Evolutionary conservation across 1,139 yeast species (phyloP).

Genomic region (Sugiyamaella neomexicana): DNA sequence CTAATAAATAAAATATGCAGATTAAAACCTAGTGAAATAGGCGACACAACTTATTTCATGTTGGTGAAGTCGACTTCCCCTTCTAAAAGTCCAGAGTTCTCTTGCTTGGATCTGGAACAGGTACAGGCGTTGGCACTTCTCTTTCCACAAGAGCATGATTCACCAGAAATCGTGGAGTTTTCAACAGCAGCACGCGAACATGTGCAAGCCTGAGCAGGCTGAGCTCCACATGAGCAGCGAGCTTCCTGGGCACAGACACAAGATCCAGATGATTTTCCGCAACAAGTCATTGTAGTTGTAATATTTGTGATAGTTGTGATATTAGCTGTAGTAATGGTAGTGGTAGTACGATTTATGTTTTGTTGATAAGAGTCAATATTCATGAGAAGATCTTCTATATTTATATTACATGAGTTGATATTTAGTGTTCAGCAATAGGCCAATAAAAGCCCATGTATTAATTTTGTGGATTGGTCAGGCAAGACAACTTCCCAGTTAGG

Average conservation of each 20-base stretch:
- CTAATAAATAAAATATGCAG: too few relatives aligned
- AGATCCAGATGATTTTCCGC: conserved; percentile 37
- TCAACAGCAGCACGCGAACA: conserved; percentile 42
- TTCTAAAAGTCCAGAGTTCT: conserved; percentile 39
- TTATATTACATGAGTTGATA: background rate
- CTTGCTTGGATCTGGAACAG: conserved; percentile 40
- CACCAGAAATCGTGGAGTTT: conserved; percentile 34
- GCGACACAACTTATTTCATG: conserved; percentile 31
- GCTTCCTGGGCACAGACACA: conserved; percentile 47
- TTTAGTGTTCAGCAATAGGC: background rate
- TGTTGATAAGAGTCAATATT: background rate
- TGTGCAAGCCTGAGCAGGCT: conserved; percentile 44
- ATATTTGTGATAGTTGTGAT: too few relatives aligned
- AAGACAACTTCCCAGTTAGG: background rate
- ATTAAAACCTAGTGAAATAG: too few relatives aligned
- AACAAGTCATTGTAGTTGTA: conserved; percentile 35
- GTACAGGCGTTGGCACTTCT: conserved; percentile 43
- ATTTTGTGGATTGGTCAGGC: too few relatives aligned
- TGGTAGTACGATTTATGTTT: background rate
- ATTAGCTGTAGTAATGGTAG: conserved; percentile 3
- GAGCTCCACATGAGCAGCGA: conserved; percentile 45
- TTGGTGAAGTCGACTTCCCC: conserved; percentile 47
- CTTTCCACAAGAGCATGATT: conserved; percentile 46
- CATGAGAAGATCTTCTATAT: background rate
- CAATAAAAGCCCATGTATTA: background rate